phyloP scores from a whole-genome alignment of 2,329 filamentous ascomycete species.

The Fusarium nygamai region DNA sequence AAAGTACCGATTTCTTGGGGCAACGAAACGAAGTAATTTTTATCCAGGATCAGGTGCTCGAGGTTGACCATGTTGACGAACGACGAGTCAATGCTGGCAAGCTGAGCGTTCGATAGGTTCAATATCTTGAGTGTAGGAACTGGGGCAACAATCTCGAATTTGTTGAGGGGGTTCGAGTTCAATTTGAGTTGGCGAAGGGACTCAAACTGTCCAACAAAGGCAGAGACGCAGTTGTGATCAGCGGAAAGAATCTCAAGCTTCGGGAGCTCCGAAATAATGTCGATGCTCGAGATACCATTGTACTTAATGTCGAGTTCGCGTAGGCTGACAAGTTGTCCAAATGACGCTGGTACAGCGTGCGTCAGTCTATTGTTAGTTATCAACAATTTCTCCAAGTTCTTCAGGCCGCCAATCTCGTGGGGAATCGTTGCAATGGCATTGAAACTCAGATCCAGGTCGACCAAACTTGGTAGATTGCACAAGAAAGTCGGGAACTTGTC shows the following conservation, averaged over 20 bases:
- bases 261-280: conserved; percentile 84
- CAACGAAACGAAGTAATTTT: conserved; percentile 93
- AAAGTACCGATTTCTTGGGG: conserved; percentile 87
- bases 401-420: conserved; percentile 79
- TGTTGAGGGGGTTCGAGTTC: conserved; percentile 94
- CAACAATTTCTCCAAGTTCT: conserved; percentile 85
- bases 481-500: conserved; percentile 86
- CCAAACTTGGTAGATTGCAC: conserved; percentile 81
- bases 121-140: conserved; percentile 86
- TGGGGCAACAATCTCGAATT: conserved; percentile 82
- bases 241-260: conserved; percentile 88
- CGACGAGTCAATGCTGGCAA: conserved; percentile 88
- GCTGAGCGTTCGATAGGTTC: conserved; percentile 90
- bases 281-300: conserved; percentile 88
- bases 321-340: conserved; percentile 78
- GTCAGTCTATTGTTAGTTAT: conserved; percentile 94
- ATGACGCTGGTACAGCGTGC: conserved; percentile 77
- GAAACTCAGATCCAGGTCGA: conserved; percentile 97
- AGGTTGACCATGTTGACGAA: conserved; percentile 90
- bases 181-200: conserved; percentile 85
- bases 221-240: conserved; percentile 92
- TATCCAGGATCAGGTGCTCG: conserved; percentile 88
- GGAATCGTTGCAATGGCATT: conserved; percentile 86
- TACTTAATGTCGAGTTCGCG: conserved; percentile 95
- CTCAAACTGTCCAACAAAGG: conserved; percentile 89